Percentiles rank a stretch among this genome's conserved stretches.
phyloP scores from a whole-genome alignment of 78 protist genomes.

The Speleostelium caveatum region DNA sequence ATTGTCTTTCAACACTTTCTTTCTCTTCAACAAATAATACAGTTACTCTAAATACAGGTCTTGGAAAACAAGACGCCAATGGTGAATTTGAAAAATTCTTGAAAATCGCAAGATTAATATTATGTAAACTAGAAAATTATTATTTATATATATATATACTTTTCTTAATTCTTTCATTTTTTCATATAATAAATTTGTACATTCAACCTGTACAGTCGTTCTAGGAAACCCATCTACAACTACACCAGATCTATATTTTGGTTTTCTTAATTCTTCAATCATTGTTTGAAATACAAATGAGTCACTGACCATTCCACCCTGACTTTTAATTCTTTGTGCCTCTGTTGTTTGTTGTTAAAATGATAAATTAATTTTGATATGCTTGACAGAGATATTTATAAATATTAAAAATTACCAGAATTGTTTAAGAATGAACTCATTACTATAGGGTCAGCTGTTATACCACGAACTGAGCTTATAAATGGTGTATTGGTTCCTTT shows the following conservation, averaged over 20 bases:
- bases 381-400: no score
- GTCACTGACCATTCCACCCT: constrained; percentile 84
- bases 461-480: constrained; percentile 64
- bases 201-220: constrained; percentile 81
- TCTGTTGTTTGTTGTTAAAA: no score
- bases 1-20: constrained; percentile 83
- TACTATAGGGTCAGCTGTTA: constrained; percentile 78
- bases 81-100: constrained; percentile 59
- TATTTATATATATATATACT: no score
- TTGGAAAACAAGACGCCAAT: constrained; percentile 38
- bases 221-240: constrained; percentile 90
- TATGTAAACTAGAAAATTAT: no score
- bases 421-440: constrained; percentile 59
- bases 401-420: background rate
- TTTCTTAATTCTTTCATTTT: constrained; percentile 74
- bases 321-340: constrained; percentile 11
- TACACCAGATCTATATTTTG: constrained; percentile 72
- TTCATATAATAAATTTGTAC: constrained; percentile 73
- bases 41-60: constrained; percentile 84
- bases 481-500: constrained; percentile 87
- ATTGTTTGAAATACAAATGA: constrained; percentile 51
- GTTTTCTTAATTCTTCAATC: constrained; percentile 50
- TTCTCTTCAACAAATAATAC: constrained; percentile 82
- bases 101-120: no score
- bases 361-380: no score